A percentile compares a stretch with the other conserved stretches of the same genome.
Conservation (phyloP, 257 asterid genomes). For the Eustoma russellianum region DNA sequence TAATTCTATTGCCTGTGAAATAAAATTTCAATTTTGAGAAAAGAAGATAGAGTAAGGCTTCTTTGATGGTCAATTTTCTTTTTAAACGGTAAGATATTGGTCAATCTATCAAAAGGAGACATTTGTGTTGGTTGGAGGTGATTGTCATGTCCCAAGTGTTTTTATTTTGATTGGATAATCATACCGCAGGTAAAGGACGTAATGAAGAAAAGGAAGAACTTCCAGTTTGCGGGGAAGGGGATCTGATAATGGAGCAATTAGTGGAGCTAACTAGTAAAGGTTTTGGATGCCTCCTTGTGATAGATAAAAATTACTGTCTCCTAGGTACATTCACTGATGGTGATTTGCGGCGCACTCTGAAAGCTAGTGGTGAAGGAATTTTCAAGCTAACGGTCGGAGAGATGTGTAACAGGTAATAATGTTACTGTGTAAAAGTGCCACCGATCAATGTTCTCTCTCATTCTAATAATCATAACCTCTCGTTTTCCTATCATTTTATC, state of each 20-base stretch:
- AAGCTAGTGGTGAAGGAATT: conserved; percentile 82
- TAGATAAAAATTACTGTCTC: conserved; percentile 47
- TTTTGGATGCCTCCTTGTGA: conserved; percentile 87
- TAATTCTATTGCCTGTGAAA: no score
- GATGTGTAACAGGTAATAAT: conserved; percentile 73
- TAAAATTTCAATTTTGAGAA: no score
- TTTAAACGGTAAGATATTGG: no score
- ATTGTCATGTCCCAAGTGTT: no score
- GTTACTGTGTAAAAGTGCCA: neutral
- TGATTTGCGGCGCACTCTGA: conserved; percentile 77
- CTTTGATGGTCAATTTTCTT: no score
- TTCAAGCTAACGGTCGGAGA: conserved; percentile 91
- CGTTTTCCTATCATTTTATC: neutral
- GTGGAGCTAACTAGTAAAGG: conserved; percentile 92
- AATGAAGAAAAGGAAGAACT: conserved; percentile 80
- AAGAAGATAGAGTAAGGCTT: no score
- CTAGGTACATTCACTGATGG: conserved; percentile 94
- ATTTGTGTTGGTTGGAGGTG: no score
- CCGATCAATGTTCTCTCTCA: neutral
- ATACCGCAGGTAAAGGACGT: conserved; percentile 73
- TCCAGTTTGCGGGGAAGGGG: conserved; percentile 75
- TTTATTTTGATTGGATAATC: no score
- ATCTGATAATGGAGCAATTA: conserved; percentile 84
- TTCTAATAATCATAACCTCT: neutral
- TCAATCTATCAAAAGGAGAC: no score